A percentile compares a stretch with the other conserved stretches of the same genome.
phyloP scores from a whole-genome alignment of 2,329 filamentous ascomycete genomes.

The Alternaria sp. region DNA sequence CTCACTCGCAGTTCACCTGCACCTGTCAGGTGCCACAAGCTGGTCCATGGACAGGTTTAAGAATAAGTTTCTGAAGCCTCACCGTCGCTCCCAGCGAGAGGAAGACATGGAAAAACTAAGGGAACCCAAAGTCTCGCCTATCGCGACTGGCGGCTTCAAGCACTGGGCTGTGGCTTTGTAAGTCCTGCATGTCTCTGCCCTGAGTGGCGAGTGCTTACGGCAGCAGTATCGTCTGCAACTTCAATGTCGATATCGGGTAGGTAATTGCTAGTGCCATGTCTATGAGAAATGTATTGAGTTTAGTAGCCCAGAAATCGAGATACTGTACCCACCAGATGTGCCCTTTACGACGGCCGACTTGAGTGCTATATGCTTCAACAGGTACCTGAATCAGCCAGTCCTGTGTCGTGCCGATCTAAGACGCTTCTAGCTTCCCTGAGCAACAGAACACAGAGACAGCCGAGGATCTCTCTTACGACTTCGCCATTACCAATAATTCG shows the following conservation, averaged over 20 bases:
- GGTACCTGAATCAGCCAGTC: slow-evolving; percentile 26
- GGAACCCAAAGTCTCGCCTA: slow-evolving; percentile 18
- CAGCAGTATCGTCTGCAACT: slow-evolving; percentile 53
- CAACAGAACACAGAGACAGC: slow-evolving; percentile 53
- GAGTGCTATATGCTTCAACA: slow-evolving; percentile 56
- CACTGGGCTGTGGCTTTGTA: slow-evolving; percentile 55
- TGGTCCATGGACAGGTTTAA: slow-evolving; percentile 47
- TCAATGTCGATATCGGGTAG: slow-evolving; percentile 55
- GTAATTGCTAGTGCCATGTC: slow-evolving; percentile 15
- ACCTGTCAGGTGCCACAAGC: slow-evolving; percentile 33
- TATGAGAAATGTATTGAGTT: slow-evolving; percentile 15
- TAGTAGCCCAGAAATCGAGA: slow-evolving; percentile 53
- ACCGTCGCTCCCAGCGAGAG: slow-evolving; percentile 35
- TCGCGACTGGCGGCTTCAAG: slow-evolving; percentile 40
- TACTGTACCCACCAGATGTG: slow-evolving; percentile 52
- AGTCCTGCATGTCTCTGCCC: slow-evolving; percentile 11
- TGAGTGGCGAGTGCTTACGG: slow-evolving; percentile 21
- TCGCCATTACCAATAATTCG: slow-evolving; percentile 53
- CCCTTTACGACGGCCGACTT: slow-evolving; percentile 51
- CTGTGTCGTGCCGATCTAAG: slow-evolving; percentile 17
- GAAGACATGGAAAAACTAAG: slow-evolving; percentile 33
- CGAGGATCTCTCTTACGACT: slow-evolving; percentile 53
- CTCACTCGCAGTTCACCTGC: slow-evolving; percentile 26
- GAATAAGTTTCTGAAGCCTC: slow-evolving; percentile 39
- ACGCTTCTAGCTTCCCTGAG: slow-evolving; percentile 50